Percentiles rank a stretch among this genome's conserved stretches.
phyloP scores from a whole-genome alignment of 306 rosid genomes.

The Elaeagnus macrophylla region DNA sequence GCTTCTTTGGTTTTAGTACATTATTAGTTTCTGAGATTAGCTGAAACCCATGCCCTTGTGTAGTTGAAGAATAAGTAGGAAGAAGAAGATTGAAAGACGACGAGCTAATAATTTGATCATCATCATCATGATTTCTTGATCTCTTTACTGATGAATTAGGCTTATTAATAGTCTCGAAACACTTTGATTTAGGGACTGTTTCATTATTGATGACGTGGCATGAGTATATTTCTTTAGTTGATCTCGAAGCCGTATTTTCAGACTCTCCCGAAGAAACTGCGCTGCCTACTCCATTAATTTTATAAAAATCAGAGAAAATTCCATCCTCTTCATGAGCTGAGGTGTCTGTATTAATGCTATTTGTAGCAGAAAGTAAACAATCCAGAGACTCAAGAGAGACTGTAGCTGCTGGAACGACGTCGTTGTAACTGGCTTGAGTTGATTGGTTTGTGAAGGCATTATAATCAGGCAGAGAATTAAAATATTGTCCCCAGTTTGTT shows the following conservation, averaged over 20 bases:
- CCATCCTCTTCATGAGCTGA: constrained; percentile 36
- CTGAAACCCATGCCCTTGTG: constrained; percentile 36
- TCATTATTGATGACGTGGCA: neutral
- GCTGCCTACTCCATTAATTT: constrained; percentile 39
- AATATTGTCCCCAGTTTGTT: constrained; percentile 13
- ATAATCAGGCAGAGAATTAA: constrained; percentile 25
- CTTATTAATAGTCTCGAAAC: constrained; percentile 12
- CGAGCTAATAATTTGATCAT: constrained; percentile 19
- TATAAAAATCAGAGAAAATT: constrained; percentile 39
- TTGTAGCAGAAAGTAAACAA: constrained; percentile 43
- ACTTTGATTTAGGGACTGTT: too few species aligned
- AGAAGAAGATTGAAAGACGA: constrained; percentile 33
- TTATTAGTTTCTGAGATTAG: constrained; percentile 31
- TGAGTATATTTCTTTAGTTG: constrained; percentile 26
- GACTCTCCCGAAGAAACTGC: constrained; percentile 15
- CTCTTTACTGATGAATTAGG: constrained; percentile 31
- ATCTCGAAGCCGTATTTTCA: constrained; percentile 29
- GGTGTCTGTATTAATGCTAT: constrained; percentile 38
- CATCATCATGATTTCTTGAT: constrained; percentile 5
- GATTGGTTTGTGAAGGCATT: constrained; percentile 25
- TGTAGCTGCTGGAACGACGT: constrained; percentile 13
- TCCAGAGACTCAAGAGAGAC: constrained; percentile 40
- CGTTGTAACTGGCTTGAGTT: constrained; percentile 15
- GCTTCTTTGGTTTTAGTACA: constrained; percentile 46
- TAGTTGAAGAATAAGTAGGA: constrained; percentile 20